Conservation (phyloP, 179 eudicot genomes). For the Carnegiea gigantea region DNA sequence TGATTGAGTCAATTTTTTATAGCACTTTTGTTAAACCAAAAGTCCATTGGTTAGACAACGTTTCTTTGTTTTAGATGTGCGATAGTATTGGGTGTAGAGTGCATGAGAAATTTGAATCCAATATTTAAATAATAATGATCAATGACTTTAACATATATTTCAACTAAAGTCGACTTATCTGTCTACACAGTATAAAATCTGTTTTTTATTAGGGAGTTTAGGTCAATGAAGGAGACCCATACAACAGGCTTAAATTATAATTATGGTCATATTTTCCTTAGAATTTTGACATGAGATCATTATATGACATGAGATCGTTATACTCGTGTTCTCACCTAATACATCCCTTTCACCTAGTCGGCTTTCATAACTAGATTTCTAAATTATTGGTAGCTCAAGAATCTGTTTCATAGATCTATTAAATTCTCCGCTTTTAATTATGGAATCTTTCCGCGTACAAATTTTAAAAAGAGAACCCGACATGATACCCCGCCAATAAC, state of each 20-base stretch:
- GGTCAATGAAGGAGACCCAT: neutral
- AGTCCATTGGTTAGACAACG: too few species aligned
- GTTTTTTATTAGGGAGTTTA: neutral
- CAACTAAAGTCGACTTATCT: neutral
- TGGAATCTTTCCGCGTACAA: neutral
- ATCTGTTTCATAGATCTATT: neutral
- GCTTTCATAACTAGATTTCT: neutral
- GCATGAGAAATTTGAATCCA: too few species aligned
- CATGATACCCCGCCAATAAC: conserved; percentile 14
- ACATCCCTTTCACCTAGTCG: neutral
- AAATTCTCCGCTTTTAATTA: neutral
- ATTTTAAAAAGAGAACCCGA: neutral
- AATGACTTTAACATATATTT: too few species aligned
- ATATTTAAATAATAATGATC: too few species aligned
- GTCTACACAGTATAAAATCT: too few species aligned
- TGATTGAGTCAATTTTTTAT: too few species aligned
- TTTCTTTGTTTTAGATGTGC: too few species aligned
- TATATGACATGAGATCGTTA: neutral
- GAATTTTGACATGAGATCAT: neutral
- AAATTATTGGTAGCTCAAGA: neutral
- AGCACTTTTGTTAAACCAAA: too few species aligned
- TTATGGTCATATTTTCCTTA: too few species aligned
- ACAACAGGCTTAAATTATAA: too few species aligned
- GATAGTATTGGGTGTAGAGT: too few species aligned
- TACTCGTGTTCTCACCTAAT: neutral